Evolutionary conservation across 2,329 filamentous ascomycete species (phyloP), one percentile per base, ranked within the genome.

Genomic region (Cercospora citrullina): DNA sequence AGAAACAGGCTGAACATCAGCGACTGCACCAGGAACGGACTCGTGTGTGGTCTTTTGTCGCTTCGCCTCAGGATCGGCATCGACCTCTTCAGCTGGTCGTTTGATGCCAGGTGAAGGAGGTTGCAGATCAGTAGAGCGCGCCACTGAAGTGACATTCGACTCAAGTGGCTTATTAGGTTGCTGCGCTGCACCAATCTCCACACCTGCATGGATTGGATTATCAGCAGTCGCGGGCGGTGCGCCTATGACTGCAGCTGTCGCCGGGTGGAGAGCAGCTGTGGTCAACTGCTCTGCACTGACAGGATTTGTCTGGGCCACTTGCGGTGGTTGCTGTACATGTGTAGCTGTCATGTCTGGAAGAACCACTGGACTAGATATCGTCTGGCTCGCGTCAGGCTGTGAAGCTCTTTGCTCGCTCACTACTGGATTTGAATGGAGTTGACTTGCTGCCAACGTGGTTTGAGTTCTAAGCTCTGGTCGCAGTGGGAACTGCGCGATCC

Each of bases 51-150:
- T 31, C 59, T 69, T 67, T 23, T 58, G 18, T 21, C 68, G 62
- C 60, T 69, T 69, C 10, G 68, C 58, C 55, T 69, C 65, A 18
- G n/a, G 10, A 23, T 64, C 65, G 33, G 45, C 62, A 7, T 33
- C 39, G n/a, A 26, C 18, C 21, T 59, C 68, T 31, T 68, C 68
- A n/a, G 53, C 61, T 39, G 65, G 30, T 16, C 68, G 65, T 62
- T 69, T 69, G 9, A 60, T 53, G 57, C 68, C 68, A 53, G 51
- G 51, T 33, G 65, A 64, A 30, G 59, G 12, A 14, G 60, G 42
- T 10, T 12, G 45, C 6, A 51, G 8, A 55, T n/a, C 23, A 26
- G 48, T 55, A n/a, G 36, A 42, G 48, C 42, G 60, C n/a, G 33
- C 18, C 6, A 57, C 42, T 21, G 39, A n/a, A 23, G 18, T 16